Base-by-base conservation (phyloP, 2,329 filamentous ascomycete species). In the Sporothrix protearum region DNA sequence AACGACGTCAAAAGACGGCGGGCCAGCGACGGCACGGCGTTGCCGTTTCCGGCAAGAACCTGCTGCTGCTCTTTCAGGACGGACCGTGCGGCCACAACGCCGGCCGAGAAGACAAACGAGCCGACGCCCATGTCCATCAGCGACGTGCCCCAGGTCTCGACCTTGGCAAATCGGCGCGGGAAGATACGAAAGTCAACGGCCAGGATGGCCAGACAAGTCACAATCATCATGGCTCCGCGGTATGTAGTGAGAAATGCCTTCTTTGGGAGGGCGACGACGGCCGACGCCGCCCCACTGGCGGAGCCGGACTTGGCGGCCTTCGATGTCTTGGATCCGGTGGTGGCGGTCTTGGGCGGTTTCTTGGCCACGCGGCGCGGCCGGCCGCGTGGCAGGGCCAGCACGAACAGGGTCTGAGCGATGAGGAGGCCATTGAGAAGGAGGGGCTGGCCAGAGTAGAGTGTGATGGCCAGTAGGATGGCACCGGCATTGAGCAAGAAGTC, bases 111-210 rank as follows among this genome's bases (percentile, higher is more conserved):
- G 76, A 99, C 96, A 82, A 99, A 99, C 14, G 94, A 97, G 36
- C 96, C 96, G 64, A 99, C 96, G 66, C 96, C 96, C 77, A 98
- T 85, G 79, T 99, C 96, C 96, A 99, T 99, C 73, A 99, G 83
- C n/a, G 95, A 98, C 1, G 95, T 97, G 70, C 96, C 96, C 93
- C 96, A 99, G n/a, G 93, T 97, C 81, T 99, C 96, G 2, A 97
- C 96, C 83, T 99, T 99, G 71, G 94, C 96, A 79, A 98, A 98
- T 42, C 96, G 91, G 36, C 96, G 89, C 2, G 96, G 96, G 77
- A 99, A 99, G 72, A 97, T 85, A 22, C 86, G 89, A 79, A 99
- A 99, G 81, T 99, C 96, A 68, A 99, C 96, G 19, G 96, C 96
- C n/a, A 99, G 86, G 76, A 99, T 98, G 69, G 93, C 92, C 61